phyloP scores from a whole-genome alignment of 495 filamentous ascomycete species.

The Letharia columbiana region DNA sequence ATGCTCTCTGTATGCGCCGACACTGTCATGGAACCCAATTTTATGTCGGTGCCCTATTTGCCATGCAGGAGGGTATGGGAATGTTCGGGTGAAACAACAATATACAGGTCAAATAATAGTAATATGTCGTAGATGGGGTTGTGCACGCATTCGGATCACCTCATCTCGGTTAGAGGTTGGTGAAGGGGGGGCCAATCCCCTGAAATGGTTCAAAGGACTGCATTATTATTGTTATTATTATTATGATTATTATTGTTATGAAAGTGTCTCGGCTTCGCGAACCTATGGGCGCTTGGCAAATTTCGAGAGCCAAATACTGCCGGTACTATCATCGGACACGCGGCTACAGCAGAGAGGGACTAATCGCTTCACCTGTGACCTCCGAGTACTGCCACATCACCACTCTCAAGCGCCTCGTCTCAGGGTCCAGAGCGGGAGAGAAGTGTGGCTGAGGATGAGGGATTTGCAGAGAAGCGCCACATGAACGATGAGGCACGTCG shows the following conservation, averaged over 20 bases:
- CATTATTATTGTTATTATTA: not conserved
- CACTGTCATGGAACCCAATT: not conserved
- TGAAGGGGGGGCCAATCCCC: not conserved
- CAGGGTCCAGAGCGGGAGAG: not conserved
- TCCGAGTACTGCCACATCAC: not conserved
- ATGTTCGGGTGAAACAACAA: not conserved
- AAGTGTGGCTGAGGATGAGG: not conserved
- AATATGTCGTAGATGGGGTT: not conserved
- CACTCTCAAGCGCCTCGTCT: not conserved
- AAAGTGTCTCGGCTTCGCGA: not conserved
- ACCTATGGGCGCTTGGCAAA: not conserved
- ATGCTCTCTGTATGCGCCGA: constrained; percentile 1
- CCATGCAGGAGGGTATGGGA: not conserved
- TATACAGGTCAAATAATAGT: too few relatives aligned
- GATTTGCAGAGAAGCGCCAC: not conserved
- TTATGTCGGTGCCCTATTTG: not conserved
- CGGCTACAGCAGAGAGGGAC: not conserved
- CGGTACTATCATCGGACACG: not conserved
- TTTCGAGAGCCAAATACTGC: not conserved
- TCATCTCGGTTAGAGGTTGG: constrained; percentile 10
- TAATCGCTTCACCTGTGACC: not conserved
- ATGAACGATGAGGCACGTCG: not conserved
- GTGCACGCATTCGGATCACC: constrained; percentile 5
- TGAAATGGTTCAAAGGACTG: not conserved
- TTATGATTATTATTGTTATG: not conserved